Base-by-base conservation (phyloP, 2,329 filamentous ascomycete species). In the Fusarium tricinctum region DNA sequence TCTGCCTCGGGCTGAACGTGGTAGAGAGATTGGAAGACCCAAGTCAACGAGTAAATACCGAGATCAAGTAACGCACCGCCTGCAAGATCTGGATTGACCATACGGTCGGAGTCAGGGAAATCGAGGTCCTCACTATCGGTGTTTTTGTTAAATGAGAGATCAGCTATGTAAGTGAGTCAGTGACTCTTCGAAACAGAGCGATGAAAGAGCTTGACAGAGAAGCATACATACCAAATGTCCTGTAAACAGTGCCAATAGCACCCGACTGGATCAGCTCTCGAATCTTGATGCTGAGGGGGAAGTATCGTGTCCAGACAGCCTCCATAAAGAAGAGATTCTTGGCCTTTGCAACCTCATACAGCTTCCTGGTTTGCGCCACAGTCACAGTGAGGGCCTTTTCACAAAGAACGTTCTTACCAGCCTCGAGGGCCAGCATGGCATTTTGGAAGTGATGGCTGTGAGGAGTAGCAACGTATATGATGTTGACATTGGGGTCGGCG, bases 381-480 rank as follows among this genome's bases (percentile, higher is more conserved):
- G 91, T 97, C 66, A 95, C 92, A 2, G 93, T 97, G 73, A 97
- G 90, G 0, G 94, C 88, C 84, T 97, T 97, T 80, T 97, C 94
- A 79, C 93, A 97, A 33, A 97, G 86, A 30, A 97, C 93, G 74
- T 95, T 86, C 84, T 97, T 97, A 74, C 92, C 92, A 9, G 91
- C 92, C 70, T 92, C 87, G 39, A 97, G 84, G 43, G 90, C 91
- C n/a, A 97, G 86, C 88, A 94, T 92, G 68, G 89, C 87, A 80
- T 97, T 95, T 78, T 97, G 93, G 82, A 94, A 97, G 82, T 97
- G 94, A 79, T 97, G 94, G 73, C 92, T 94, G 82, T 97, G 94
- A 17, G 94, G 94, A 6, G 94, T 97, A 23, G 93, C 93, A 57
- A 97, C 88, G 79, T 97, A 97, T 80, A 97, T 81, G 72, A 97